phyloP scores from a whole-genome alignment of 345 rosid genomes.

The Sonneratia caseolaris region DNA sequence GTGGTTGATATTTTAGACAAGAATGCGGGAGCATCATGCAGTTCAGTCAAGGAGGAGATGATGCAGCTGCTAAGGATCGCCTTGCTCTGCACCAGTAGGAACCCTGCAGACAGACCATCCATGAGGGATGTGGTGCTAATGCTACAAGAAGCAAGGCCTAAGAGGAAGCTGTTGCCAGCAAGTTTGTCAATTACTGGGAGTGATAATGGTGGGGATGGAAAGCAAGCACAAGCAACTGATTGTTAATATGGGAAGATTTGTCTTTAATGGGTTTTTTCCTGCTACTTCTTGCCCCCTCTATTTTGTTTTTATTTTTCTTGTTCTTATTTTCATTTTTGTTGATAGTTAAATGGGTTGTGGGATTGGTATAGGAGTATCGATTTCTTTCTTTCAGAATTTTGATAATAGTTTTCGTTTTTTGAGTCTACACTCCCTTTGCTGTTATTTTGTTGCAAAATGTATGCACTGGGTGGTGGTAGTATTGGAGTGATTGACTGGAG shows the following conservation, averaged over 20 bases:
- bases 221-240: slow-evolving; percentile 23
- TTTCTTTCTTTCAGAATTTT: slow-evolving; percentile 12
- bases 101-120: slow-evolving; percentile 77
- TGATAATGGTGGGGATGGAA: slow-evolving; percentile 15
- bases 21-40: slow-evolving; percentile 56
- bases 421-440: not conserved
- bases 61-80: slow-evolving; percentile 80
- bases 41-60: slow-evolving; percentile 77
- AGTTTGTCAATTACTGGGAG: slow-evolving; percentile 11
- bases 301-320: slow-evolving; percentile 1
- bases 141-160: slow-evolving; percentile 87
- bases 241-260: slow-evolving; percentile 35
- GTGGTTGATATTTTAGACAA: slow-evolving; percentile 46
- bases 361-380: slow-evolving; percentile 46
- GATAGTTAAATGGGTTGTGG: slow-evolving; percentile 25
- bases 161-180: slow-evolving; percentile 36
- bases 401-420: slow-evolving; percentile 7
- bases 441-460: not conserved
- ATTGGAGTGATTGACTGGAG: no score
- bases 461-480: not conserved
- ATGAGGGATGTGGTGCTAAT: slow-evolving; percentile 93
- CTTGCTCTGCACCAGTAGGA: slow-evolving; percentile 61
- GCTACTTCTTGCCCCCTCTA: not conserved
- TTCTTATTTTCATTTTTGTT: not conserved
- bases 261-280: not conserved